Evolutionary conservation across 1,284 basidiomycete genomes (phyloP).

Genomic region (Sanghuangporus sanghuang): DNA sequence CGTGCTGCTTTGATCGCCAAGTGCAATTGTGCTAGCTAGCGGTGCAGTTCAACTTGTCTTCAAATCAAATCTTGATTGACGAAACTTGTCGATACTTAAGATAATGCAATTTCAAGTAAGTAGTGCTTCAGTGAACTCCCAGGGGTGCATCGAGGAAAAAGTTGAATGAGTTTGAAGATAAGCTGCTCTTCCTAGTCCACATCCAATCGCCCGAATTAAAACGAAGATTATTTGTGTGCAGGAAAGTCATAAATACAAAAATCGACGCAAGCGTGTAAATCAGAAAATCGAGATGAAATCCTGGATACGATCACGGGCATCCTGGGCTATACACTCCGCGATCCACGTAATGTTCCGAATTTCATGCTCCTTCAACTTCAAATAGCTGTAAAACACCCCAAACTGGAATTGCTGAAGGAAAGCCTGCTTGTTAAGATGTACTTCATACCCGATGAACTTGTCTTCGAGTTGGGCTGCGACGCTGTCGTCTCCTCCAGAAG

Average conservation of each 20-base stretch:
- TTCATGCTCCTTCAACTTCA: constrained; percentile 99
- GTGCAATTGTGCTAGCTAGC: no score
- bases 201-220: not conserved
- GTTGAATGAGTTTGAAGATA: no score
- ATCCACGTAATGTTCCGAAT: constrained; percentile 97
- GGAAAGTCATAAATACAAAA: not conserved
- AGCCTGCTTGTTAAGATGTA: constrained; percentile 87
- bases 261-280: constrained; percentile 9
- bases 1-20: no score
- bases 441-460: constrained; percentile 93
- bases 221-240: not conserved
- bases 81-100: no score
- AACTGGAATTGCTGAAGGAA: constrained; percentile 96
- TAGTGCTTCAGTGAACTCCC: no score
- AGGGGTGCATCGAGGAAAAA: no score
- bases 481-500: constrained; percentile 30
- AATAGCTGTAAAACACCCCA: constrained; percentile 88
- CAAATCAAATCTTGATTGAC: no score
- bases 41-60: no score
- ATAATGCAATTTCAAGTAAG: no score
- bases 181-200: no score
- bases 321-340: constrained; percentile 94
- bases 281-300: constrained; percentile 88
- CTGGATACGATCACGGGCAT: constrained; percentile 88
- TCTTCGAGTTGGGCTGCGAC: constrained; percentile 80